These are phyloP conservation scores for Fusarium nodosum DNA, from an alignment of 2,329 filamentous ascomycete genomes.

Conservation along the genomic window DNA sequence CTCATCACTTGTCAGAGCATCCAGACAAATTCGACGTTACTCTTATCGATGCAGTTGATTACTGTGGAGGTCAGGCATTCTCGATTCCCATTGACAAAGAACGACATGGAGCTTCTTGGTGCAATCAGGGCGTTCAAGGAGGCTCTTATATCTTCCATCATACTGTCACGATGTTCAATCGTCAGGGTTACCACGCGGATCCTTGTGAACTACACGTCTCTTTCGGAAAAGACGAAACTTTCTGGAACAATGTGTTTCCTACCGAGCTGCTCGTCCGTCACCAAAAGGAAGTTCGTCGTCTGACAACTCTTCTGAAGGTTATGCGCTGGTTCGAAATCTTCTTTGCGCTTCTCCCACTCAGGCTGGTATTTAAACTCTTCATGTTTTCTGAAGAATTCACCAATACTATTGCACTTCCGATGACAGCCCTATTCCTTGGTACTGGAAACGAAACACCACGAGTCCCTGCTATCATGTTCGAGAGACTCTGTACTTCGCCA, in stretches of 20 bases:
- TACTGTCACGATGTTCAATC: conserved; percentile 36
- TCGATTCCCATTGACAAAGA: conserved; percentile 39
- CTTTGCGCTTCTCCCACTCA: conserved; percentile 22
- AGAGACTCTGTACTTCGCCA: conserved; percentile 24
- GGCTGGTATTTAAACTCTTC: conserved; percentile 26
- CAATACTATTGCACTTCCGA: conserved; percentile 29
- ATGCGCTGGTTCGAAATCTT: conserved; percentile 40
- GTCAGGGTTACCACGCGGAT: conserved; percentile 31
- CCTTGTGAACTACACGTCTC: conserved; percentile 33
- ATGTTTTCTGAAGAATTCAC: conserved; percentile 35
- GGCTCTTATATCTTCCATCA: conserved; percentile 40
- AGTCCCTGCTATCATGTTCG: conserved; percentile 35
- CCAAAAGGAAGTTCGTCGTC: conserved; percentile 26
- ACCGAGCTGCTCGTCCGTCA: conserved; percentile 21
- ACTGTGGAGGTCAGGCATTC: conserved; percentile 36
- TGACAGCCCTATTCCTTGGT: conserved; percentile 32
- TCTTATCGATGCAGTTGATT: conserved; percentile 33
- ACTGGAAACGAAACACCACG: conserved; percentile 34
- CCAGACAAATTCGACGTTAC: conserved; percentile 35
- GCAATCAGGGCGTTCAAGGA: conserved; percentile 33
- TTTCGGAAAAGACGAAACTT: conserved; percentile 28
- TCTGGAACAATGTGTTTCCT: conserved; percentile 37
- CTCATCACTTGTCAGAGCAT: conserved; percentile 27
- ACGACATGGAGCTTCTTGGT: conserved; percentile 36
- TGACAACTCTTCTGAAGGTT: conserved; percentile 33